Base-by-base conservation (phyloP, 495 filamentous ascomycete genomes). In the Aspergillus asperescens region DNA sequence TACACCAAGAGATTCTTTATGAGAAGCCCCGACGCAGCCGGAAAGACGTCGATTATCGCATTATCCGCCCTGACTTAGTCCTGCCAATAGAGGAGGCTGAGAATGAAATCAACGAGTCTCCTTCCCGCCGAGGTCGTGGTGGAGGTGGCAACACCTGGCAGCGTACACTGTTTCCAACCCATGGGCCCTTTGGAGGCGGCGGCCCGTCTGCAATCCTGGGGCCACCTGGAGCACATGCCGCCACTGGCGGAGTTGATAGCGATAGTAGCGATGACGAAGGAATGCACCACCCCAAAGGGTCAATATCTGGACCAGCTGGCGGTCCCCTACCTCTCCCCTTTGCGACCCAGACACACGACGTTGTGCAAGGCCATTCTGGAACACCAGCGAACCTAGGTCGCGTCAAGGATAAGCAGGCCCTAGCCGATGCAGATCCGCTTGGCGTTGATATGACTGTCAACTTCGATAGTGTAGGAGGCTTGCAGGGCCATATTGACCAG, bases 201-300 rank as follows among this genome's bases (percentile, higher is more conserved):
- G 86, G 88, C 7, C 75, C 79, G 40, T 73, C 81, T 16, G 78
- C 90, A 7, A 76, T 94, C 16, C 80, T 94, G 59, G 87, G 81
- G 48, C 86, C 84, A 5, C 85, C 87, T n/a, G 88, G 83, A 62
- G 88, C 84, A 25, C 81, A 81, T 56, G 63, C 59, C 48, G 85
- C 89, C 7, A 79, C 81, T 39, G 89, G 84, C 22, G 87, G 87
- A 54, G 86, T 82, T 8, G 91, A 97, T 58, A 95, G 90, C 16
- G 93, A 98, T 62, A 96, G 90, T 64, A 97, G 94, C 61, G 93
- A 98, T 56, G 94, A 98, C 55, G 93, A 98, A 61, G 76, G 73
- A 55, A 78, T 79, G 52, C 69, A 67, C 13, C 77, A 79, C 25
- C 54, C 69, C 8, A 74, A 76, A 32, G 78, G 74, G 16, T 48